Percentiles rank a stretch among this genome's conserved stretches.
Evolutionary conservation across 2,329 filamentous ascomycete species (phyloP).

Genomic region (Akanthomyces muscarius): DNA sequence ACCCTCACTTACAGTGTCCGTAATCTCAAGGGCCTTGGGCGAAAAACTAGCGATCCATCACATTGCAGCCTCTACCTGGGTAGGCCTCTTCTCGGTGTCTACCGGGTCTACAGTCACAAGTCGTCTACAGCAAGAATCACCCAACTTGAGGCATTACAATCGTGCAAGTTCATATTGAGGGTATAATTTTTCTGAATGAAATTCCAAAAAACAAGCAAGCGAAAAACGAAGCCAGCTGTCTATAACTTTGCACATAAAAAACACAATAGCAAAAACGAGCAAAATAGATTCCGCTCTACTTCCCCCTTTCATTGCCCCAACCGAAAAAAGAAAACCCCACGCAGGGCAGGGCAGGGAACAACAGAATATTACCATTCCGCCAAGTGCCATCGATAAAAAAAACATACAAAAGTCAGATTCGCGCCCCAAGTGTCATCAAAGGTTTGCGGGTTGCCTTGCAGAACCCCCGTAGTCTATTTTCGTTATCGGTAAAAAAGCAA

Average conservation of each 20-base stretch:
- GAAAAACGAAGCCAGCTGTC: not conserved
- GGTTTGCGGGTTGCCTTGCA: not conserved
- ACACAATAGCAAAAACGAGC: not conserved
- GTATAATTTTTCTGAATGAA: not conserved
- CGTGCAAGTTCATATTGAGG: constrained; percentile 7
- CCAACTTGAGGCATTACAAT: not conserved
- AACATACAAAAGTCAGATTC: not conserved
- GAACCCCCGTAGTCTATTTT: constrained; percentile 4
- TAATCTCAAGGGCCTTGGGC: no score
- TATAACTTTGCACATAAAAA: not conserved
- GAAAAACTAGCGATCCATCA: no score
- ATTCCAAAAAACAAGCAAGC: not conserved
- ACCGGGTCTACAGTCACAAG: not conserved
- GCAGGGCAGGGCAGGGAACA: not conserved
- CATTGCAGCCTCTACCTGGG: no score
- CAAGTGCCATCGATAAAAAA: not conserved
- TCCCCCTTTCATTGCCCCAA: not conserved
- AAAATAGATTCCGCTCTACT: not conserved
- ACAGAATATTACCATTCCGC: not conserved
- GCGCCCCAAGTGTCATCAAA: not conserved
- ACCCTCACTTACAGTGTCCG: no score
- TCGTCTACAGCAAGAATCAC: not conserved
- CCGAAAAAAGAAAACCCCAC: not conserved
- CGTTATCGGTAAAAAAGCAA: constrained; percentile 1
- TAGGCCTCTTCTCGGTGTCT: not conserved